Evolutionary conservation across 2,329 filamentous ascomycete genomes (phyloP), one percentile per base, ranked within the genome.

Genomic region (Colletotrichum musae): DNA sequence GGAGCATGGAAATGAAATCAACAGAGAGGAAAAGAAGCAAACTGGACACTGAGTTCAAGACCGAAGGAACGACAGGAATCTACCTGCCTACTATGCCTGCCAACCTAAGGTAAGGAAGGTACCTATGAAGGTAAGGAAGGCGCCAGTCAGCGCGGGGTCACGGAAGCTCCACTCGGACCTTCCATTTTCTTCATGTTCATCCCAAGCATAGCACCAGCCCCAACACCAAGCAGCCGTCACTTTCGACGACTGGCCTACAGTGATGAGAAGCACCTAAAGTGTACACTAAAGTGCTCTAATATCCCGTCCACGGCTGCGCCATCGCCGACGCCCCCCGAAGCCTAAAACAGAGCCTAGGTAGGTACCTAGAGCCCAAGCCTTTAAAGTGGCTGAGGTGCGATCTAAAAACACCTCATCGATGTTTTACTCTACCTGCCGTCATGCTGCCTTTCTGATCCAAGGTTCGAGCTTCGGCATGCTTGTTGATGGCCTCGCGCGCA

Each of bases 261-360:
- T 24, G 21, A 24, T 24, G 3, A 24, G 21, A 24, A 24, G 21
- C 21, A 24, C 21, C 21, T 24, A 24, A 24, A 24, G 21, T 24
- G 21, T 24, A 24, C 21, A 18, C 18, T 24, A 24, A 24, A 4
- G 21, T 24, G 21, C 21, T 24, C 21, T 24, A 24, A 24, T 24
- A 24, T 24, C 54, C 36, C 57, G 56, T 60, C 28, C 9, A 32
- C 28, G 28, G 28, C 58, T 28, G 58, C 64, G 62, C 64, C 21
- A 53, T 53, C 54, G 52, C 58, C 64, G 59, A 67, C 59, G 64
- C 45, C 59, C 18, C 52, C 64, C 64, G 64, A 63, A 61, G 53
- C 51, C 64, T 32, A 36, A 36, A 36, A 24, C 21, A 24, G 32
- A 36, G 21, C 51, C 59, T 36, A 36, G 64, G 18, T 18, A 18